Percentiles rank a stretch among this genome's conserved stretches.
Evolutionary conservation across 2,329 filamentous ascomycete species (phyloP).

Genomic region (Phialocephala sp.): DNA sequence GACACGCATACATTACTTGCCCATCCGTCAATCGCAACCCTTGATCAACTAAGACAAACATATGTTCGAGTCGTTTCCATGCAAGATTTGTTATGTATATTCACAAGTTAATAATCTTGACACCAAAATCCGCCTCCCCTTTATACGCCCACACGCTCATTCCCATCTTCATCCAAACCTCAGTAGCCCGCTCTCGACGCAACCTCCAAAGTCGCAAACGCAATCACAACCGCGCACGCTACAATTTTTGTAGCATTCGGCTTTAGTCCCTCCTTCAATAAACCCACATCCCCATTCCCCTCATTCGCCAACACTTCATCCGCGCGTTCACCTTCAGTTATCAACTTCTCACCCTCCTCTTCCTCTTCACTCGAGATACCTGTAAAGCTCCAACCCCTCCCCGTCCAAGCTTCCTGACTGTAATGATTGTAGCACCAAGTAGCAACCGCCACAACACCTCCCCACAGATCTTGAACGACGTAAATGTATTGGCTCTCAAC

Average conservation of each 20-base stretch:
- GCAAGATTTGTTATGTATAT: background rate
- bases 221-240: constrained; percentile 19
- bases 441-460: constrained; percentile 27
- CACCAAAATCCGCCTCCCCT: background rate
- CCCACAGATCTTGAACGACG: constrained; percentile 31
- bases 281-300: background rate
- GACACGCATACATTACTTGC: too few species aligned
- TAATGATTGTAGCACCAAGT: constrained; percentile 36
- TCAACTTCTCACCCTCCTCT: background rate
- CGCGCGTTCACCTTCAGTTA: background rate
- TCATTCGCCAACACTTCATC: background rate
- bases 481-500: constrained; percentile 26
- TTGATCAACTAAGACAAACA: background rate
- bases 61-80: background rate
- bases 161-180: background rate
- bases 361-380: background rate
- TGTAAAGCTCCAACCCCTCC: background rate
- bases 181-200: constrained; percentile 15
- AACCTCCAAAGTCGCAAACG: constrained; percentile 24
- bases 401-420: constrained; percentile 22
- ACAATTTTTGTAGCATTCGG: constrained; percentile 24
- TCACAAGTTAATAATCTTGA: background rate
- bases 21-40: too few species aligned
- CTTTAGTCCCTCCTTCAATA: constrained; percentile 1
- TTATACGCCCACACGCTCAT: background rate